Conservation (phyloP, 1,284 basidiomycete genomes). For the Grifola frondosa region DNA sequence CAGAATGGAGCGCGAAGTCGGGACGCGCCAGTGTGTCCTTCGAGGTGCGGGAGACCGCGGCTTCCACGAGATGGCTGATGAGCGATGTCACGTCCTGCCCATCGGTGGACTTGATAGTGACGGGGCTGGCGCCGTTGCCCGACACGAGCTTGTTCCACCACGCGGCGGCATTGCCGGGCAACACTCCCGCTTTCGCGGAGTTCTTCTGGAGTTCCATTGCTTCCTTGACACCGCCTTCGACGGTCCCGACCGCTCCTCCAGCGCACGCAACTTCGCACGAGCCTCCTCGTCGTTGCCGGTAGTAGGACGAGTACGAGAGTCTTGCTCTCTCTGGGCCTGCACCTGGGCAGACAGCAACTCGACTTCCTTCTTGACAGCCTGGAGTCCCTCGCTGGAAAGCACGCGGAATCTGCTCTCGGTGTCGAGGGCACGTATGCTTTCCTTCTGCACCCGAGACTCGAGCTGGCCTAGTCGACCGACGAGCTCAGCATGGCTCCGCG, state of each 20-base stretch:
- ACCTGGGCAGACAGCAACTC: constrained; percentile 52
- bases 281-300: constrained; percentile 52
- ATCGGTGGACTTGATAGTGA: constrained; percentile 73
- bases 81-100: constrained; percentile 75
- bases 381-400: constrained; percentile 45
- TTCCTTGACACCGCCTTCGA: constrained; percentile 73
- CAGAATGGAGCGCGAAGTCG: constrained; percentile 86
- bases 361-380: constrained; percentile 54
- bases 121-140: constrained; percentile 34
- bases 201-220: constrained; percentile 66
- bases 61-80: constrained; percentile 74
- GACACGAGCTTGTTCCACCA: constrained; percentile 62
- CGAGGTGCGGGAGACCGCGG: constrained; percentile 61
- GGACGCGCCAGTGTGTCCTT: constrained; percentile 79
- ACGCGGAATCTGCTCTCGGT: constrained; percentile 51
- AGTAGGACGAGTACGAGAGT: constrained; percentile 23
- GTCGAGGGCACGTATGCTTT: constrained; percentile 51
- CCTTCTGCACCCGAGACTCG: constrained; percentile 57
- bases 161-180: constrained; percentile 39
- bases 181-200: constrained; percentile 35
- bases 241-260: constrained; percentile 63
- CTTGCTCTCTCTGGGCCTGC: constrained; percentile 34
- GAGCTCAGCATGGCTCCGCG: constrained; percentile 49
- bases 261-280: constrained; percentile 46
- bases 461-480: constrained; percentile 50